Percentiles rank a stretch among this genome's conserved stretches.
phyloP scores from a whole-genome alignment of 805 yeast species.

The Candida argentea region DNA sequence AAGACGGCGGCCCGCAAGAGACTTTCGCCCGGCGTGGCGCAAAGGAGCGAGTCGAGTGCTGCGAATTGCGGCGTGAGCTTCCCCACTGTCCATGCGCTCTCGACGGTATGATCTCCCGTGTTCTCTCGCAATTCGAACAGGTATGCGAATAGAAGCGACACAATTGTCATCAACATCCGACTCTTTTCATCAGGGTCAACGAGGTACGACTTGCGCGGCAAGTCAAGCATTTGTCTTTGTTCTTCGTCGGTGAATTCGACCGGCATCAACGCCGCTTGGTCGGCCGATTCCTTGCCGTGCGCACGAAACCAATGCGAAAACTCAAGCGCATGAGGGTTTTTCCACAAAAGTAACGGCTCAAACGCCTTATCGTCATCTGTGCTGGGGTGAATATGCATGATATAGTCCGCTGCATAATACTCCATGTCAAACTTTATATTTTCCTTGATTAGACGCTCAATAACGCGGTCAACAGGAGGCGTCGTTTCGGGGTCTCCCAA shows the following conservation, averaged over 20 bases:
- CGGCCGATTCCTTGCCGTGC: constrained; percentile 18
- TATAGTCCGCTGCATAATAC: constrained; percentile 75
- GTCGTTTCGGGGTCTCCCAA: constrained; percentile 71
- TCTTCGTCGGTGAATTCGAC: constrained; percentile 51
- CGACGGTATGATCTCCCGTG: constrained; percentile 62
- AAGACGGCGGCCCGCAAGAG: constrained; percentile 45
- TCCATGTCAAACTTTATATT: constrained; percentile 75
- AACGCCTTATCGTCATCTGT: constrained; percentile 44
- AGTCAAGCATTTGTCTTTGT: constrained; percentile 53
- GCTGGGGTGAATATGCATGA: constrained; percentile 47
- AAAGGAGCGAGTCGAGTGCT: constrained; percentile 53
- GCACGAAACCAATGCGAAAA: constrained; percentile 41
- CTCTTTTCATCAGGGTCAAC: constrained; percentile 39
- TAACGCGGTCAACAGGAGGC: constrained; percentile 44
- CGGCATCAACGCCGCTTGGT: constrained; percentile 20
- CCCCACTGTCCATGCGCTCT: constrained; percentile 93
- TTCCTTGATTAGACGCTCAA: constrained; percentile 59
- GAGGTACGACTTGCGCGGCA: constrained; percentile 57
- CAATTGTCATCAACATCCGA: constrained; percentile 49
- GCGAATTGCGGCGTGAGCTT: constrained; percentile 72
- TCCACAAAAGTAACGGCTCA: constrained; percentile 38
- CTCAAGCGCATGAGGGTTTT: constrained; percentile 33
- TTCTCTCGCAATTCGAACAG: constrained; percentile 70
- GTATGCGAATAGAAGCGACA: constrained; percentile 63
- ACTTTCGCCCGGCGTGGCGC: constrained; percentile 16